Conservation (phyloP, 441 rosid species). For the Melastoma candidum region DNA sequence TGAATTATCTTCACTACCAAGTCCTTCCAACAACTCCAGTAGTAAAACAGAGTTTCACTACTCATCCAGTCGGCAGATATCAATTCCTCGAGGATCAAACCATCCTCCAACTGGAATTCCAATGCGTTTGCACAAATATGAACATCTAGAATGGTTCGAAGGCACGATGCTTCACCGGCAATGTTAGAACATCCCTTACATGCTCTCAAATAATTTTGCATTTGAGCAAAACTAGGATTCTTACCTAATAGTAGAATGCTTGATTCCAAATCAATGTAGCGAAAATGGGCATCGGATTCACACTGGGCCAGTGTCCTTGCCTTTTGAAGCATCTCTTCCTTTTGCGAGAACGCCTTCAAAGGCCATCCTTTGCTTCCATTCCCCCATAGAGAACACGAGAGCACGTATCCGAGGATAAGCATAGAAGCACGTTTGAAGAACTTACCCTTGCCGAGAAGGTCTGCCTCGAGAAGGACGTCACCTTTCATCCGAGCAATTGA, state of each 20-base stretch:
- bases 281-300: conserved; percentile 18
- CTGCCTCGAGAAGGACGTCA: conserved; percentile 23
- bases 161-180: conserved; percentile 31
- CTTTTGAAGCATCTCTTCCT: conserved; percentile 26
- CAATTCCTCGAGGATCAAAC: conserved; percentile 15
- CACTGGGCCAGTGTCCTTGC: conserved; percentile 25
- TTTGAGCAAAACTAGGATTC: conserved; percentile 11
- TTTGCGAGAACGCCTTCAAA: conserved; percentile 26
- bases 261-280: conserved; percentile 22
- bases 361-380: conserved; percentile 43
- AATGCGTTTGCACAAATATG: conserved; percentile 20
- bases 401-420: conserved; percentile 28
- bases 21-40: conserved; percentile 37
- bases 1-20: conserved; percentile 21
- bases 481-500: conserved; percentile 29
- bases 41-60: conserved; percentile 24
- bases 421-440: conserved; percentile 23
- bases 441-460: conserved; percentile 29
- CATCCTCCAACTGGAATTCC: conserved; percentile 24
- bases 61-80: conserved; percentile 16
- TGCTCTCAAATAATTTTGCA: conserved; percentile 19
- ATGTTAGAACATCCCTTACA: conserved; percentile 21
- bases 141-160: conserved; percentile 33
- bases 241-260: conserved; percentile 15
- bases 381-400: conserved; percentile 39